Percentiles rank a stretch among this genome's conserved stretches.
These are phyloP conservation scores for Aegilops longissima DNA, from an alignment of 176 grass and related monocot genomes.

Conservation along the genomic window DNA sequence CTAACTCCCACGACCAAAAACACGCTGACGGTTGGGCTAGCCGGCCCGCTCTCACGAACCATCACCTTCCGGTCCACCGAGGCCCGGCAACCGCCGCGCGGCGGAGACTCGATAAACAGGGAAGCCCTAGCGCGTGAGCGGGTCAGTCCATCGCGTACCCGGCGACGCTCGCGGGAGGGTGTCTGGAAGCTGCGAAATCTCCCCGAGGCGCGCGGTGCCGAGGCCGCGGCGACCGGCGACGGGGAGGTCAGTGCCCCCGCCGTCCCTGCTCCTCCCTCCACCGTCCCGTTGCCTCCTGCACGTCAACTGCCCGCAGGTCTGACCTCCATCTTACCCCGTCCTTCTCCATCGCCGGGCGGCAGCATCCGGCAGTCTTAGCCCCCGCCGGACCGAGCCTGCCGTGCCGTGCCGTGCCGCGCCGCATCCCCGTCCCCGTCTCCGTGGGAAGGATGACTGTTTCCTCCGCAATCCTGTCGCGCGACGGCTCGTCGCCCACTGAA, in stretches of 20 bases:
- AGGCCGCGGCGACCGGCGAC: background rate
- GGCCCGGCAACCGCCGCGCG: background rate
- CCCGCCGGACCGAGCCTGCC: background rate
- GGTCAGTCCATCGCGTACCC: background rate
- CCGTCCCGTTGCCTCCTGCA: background rate
- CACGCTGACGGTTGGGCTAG: background rate
- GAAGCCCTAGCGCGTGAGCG: constrained; percentile 12
- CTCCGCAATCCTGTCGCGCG: background rate
- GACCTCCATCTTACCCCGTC: background rate
- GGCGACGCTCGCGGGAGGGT: constrained; percentile 27
- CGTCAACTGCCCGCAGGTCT: background rate
- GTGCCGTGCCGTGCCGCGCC: background rate
- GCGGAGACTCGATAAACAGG: background rate
- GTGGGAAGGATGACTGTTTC: background rate
- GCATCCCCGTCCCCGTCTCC: background rate
- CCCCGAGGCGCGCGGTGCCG: background rate
- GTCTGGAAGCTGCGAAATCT: constrained; percentile 32
- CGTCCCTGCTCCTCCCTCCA: background rate
- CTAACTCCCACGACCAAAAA: too few relatives aligned
- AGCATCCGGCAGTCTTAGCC: background rate
- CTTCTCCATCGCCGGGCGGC: background rate
- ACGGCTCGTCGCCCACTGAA: background rate
- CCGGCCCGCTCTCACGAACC: background rate
- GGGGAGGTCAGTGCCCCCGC: constrained; percentile 25
- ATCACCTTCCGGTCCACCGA: background rate